Evolutionary conservation across 768 basidiomycete genomes (phyloP).

Genomic region (Austroboletus eburneus): DNA sequence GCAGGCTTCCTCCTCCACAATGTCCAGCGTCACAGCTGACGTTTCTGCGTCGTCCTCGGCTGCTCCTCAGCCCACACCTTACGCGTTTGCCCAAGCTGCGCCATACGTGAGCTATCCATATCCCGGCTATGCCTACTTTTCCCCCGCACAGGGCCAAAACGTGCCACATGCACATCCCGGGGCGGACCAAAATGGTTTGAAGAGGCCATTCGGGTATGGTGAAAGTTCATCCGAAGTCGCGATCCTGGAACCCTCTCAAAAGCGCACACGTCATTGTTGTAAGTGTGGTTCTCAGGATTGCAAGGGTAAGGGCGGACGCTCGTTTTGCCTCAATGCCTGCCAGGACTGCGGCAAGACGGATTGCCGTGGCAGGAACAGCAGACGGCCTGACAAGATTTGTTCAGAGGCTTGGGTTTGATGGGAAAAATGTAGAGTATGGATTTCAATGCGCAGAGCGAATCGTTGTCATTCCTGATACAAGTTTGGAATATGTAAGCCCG

Average conservation of each 20-base stretch:
- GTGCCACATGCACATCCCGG: constrained; percentile 23
- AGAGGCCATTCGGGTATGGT: constrained; percentile 27
- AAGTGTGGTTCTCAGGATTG: constrained; percentile 81
- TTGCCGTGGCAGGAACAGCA: constrained; percentile 73
- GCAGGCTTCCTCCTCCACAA: constrained; percentile 21
- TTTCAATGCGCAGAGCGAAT: neutral
- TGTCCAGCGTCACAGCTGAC: constrained; percentile 16
- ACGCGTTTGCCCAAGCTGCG: constrained; percentile 28
- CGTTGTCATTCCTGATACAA: neutral
- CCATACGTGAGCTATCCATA: constrained; percentile 38
- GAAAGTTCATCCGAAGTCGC: constrained; percentile 23
- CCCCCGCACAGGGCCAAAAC: constrained; percentile 19
- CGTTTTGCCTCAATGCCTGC: constrained; percentile 69
- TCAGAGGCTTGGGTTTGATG: constrained; percentile 47
- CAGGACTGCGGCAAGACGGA: constrained; percentile 82
- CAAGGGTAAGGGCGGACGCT: constrained; percentile 77
- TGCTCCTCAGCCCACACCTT: constrained; percentile 27
- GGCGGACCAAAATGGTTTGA: constrained; percentile 24
- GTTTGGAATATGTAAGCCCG: constrained; percentile 11
- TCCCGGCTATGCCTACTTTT: constrained; percentile 31
- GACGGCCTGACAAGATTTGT: constrained; percentile 73
- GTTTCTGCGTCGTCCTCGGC: constrained; percentile 16
- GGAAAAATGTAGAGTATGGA: neutral
- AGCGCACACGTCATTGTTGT: constrained; percentile 74
- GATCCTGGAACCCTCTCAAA: constrained; percentile 39